Evolutionary conservation across 75 land plant species (phyloP).

Genomic region (Adiantum capillusveneris): DNA sequence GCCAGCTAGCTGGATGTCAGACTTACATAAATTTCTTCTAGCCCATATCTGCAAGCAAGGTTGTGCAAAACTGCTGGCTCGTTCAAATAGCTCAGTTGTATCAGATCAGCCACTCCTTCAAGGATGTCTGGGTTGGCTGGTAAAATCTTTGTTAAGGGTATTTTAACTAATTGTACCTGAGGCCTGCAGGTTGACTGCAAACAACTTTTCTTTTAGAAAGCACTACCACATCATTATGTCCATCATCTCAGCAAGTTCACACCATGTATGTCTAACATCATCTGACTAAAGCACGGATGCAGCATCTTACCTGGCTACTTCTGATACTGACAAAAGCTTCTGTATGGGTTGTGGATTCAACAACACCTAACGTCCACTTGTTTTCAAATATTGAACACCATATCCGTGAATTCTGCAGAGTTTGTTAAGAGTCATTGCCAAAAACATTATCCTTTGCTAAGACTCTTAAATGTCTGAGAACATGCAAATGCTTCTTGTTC

Average conservation of each 20-base stretch:
- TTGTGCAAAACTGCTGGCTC: conserved; percentile 94
- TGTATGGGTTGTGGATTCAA: conserved; percentile 50
- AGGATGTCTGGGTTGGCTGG: conserved; percentile 90
- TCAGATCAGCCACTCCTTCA: conserved; percentile 90
- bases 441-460: too few species aligned
- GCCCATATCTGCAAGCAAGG: conserved; percentile 49
- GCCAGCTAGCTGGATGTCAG: neutral
- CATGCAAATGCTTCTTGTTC: too few species aligned
- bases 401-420: conserved; percentile 61
- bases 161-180: conserved; percentile 40
- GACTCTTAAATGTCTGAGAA: too few species aligned
- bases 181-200: neutral
- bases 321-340: conserved; percentile 41
- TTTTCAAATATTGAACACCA: conserved; percentile 60
- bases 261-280: too few species aligned
- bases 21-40: conserved; percentile 76
- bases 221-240: neutral
- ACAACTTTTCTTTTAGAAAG: neutral
- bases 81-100: conserved; percentile 83
- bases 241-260: too few species aligned
- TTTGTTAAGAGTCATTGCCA: too few species aligned
- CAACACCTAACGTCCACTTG: conserved; percentile 58
- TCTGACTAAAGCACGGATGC: too few species aligned
- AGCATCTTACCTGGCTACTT: conserved; percentile 42
- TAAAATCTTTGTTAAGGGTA: conserved; percentile 34